A percentile compares a stretch with the other conserved stretches of the same genome.
phyloP scores from a whole-genome alignment of 139 green algal species.

The Tetraselmis chui region DNA sequence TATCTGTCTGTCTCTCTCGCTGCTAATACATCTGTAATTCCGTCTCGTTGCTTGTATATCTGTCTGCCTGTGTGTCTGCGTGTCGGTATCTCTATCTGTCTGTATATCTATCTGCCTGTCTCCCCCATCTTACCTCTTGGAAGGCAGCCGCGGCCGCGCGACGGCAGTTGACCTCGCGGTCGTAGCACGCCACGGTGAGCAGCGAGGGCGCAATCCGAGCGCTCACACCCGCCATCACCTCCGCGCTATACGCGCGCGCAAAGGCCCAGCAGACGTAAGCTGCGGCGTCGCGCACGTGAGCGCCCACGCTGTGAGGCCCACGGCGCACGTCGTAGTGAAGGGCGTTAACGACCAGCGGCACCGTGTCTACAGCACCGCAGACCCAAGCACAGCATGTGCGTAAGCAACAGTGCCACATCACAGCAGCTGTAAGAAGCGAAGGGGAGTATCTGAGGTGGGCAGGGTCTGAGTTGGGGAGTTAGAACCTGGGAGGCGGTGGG shows the following conservation, averaged over 20 bases:
- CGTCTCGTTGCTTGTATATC: slow-evolving; percentile 4
- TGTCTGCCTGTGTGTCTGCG: slow-evolving; percentile 10
- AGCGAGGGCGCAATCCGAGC: slow-evolving; percentile 60
- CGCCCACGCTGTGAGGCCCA: slow-evolving; percentile 81
- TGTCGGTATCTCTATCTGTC: too few relatives aligned
- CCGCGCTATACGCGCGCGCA: slow-evolving; percentile 73
- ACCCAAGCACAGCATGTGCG: background rate
- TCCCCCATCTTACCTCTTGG: slow-evolving; percentile 43
- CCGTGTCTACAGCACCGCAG: slow-evolving; percentile 4
- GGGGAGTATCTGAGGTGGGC: background rate
- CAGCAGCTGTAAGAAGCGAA: background rate
- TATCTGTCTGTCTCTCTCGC: slow-evolving; percentile 10
- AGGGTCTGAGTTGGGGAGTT: too few relatives aligned
- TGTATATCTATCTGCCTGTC: too few relatives aligned
- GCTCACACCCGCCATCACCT: slow-evolving; percentile 39
- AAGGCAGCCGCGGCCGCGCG: slow-evolving; percentile 90
- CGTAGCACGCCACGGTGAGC: slow-evolving; percentile 80
- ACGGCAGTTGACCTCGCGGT: slow-evolving; percentile 82
- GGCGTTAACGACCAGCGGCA: slow-evolving; percentile 48
- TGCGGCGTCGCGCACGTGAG: slow-evolving; percentile 90
- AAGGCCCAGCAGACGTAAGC: slow-evolving; percentile 97
- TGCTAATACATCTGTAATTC: slow-evolving; percentile 1
- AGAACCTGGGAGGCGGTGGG: slow-evolving; percentile 47
- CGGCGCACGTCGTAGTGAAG: slow-evolving; percentile 87
- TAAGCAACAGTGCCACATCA: background rate